A percentile compares a stretch with the other conserved stretches of the same genome.
Evolutionary conservation across 495 filamentous ascomycete species (phyloP).

Genomic region (Letharia lupina): DNA sequence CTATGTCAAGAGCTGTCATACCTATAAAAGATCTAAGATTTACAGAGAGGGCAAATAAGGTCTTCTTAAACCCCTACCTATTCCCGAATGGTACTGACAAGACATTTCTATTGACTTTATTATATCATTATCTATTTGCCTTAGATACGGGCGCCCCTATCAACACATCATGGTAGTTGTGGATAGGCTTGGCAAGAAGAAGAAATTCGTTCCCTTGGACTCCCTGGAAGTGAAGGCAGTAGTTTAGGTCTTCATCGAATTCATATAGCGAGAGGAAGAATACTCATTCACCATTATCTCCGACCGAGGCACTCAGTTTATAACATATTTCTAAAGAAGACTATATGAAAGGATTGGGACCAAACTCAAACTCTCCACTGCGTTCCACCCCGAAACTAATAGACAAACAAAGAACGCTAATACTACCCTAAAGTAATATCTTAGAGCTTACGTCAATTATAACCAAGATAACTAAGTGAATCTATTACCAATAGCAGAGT

Average conservation of each 20-base stretch:
- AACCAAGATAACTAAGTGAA: not conserved
- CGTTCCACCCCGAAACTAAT: not conserved
- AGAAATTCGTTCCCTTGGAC: not conserved
- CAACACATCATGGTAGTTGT: conserved; percentile 14
- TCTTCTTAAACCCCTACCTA: conserved; percentile 16
- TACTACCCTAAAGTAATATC: not conserved
- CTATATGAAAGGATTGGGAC: not conserved
- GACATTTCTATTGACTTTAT: conserved; percentile 18
- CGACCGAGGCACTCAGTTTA: not conserved
- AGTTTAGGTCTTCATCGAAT: conserved; percentile 17
- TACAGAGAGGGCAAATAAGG: conserved; percentile 18
- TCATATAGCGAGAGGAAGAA: conserved; percentile 5
- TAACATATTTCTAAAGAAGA: not conserved
- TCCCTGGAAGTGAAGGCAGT: conserved; percentile 5
- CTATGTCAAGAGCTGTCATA: conserved; percentile 20
- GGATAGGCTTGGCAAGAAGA: conserved; percentile 13
- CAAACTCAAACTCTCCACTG: not conserved
- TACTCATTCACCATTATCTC: not conserved
- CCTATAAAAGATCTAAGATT: conserved; percentile 20
- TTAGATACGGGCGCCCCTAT: not conserved
- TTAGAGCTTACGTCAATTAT: not conserved
- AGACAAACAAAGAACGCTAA: not conserved
- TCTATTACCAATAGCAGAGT: not conserved
- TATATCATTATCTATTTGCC: not conserved
- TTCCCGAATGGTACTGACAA: conserved; percentile 8